Base-by-base conservation (phyloP, 768 basidiomycete genomes). In the Boletus rubropictus region DNA sequence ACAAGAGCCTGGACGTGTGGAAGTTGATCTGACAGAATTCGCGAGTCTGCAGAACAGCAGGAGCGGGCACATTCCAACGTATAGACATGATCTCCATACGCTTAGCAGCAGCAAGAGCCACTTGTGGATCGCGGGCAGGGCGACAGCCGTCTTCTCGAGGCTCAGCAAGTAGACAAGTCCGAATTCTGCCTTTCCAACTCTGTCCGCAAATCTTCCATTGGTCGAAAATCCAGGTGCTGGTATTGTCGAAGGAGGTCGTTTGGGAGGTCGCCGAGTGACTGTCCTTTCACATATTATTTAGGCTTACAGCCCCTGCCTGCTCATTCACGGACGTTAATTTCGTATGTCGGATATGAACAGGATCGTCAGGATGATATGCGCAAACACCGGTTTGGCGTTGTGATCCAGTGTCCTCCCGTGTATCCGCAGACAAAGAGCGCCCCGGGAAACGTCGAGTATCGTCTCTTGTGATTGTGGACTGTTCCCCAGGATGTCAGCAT, bases 201-300 rank as follows among this genome's bases (percentile, higher is more conserved):
- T 25, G n/a, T 32, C 24, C 47, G 57, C 42, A 65, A 40, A 10
- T 48, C 52, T 33, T 51, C 44, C 32, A 58, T 48, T 38, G 34
- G 9, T 52, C 49, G n/a, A 8, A 42, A 25, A 48, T 50, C 50
- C 9, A 50, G 37, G 7, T 40, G 12, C 7, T 27, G 22, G 7
- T 34, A 12, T 21, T 25, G 24, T 39, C 53, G 11, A 36, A 6
- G 22, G 41, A 22, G 21, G 4, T 24, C 2, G 28, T 32, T 20
- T 39, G 37, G 21, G 42, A 37, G 36, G 32, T 36, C 21, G 20
- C 25, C 12, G 46, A 18, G 32, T 17, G 33, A 35, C 21, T n/a
- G 34, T 38, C 21, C 32, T 46, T 36, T n/a, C 15, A 27, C 5
- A 25, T 33, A 28, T 25, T 21, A 20, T 50, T 15, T 31, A 40